A percentile compares a stretch with the other conserved stretches of the same genome.
Evolutionary conservation across 2,329 filamentous ascomycete species (phyloP).

Genomic region (Coleophoma eucalyptorum): DNA sequence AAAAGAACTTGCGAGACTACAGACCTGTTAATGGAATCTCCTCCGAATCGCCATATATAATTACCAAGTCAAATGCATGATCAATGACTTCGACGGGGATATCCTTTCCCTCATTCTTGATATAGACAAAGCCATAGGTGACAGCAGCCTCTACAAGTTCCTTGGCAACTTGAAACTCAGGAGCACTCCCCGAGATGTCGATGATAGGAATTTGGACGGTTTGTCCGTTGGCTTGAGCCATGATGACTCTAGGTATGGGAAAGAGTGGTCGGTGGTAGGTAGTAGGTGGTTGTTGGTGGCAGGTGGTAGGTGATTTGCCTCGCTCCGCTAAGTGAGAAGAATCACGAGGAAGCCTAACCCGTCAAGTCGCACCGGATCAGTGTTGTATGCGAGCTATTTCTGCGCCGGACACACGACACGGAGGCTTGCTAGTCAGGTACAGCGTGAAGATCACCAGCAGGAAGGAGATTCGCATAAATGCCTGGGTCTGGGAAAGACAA

Average conservation of each 20-base stretch:
- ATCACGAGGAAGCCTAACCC: too few relatives aligned
- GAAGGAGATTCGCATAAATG: too few relatives aligned
- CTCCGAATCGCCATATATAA: not conserved
- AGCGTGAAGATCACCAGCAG: too few relatives aligned
- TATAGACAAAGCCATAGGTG: conserved; percentile 85
- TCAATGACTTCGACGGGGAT: conserved; percentile 66
- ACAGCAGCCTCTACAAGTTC: conserved; percentile 76
- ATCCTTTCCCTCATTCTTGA: conserved; percentile 68
- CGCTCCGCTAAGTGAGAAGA: too few relatives aligned
- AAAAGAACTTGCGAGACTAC: conserved; percentile 72
- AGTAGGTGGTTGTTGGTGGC: too few relatives aligned
- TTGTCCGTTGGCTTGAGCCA: conserved; percentile 5
- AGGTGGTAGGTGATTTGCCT: too few relatives aligned
- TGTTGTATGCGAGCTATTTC: too few relatives aligned
- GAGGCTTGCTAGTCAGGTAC: too few relatives aligned
- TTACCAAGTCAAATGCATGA: conserved; percentile 70
- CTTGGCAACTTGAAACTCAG: conserved; percentile 54
- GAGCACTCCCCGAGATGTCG: conserved; percentile 63
- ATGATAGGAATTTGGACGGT: conserved; percentile 67
- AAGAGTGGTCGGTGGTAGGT: not conserved
- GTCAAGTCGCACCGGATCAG: too few relatives aligned
- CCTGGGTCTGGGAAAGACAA: too few relatives aligned
- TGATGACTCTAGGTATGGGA: not conserved
- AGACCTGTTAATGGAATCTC: not conserved
- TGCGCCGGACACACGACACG: too few relatives aligned